Evolutionary conservation across 2,329 filamentous ascomycete species (phyloP).

Genomic region (Alternaria ethzedia): DNA sequence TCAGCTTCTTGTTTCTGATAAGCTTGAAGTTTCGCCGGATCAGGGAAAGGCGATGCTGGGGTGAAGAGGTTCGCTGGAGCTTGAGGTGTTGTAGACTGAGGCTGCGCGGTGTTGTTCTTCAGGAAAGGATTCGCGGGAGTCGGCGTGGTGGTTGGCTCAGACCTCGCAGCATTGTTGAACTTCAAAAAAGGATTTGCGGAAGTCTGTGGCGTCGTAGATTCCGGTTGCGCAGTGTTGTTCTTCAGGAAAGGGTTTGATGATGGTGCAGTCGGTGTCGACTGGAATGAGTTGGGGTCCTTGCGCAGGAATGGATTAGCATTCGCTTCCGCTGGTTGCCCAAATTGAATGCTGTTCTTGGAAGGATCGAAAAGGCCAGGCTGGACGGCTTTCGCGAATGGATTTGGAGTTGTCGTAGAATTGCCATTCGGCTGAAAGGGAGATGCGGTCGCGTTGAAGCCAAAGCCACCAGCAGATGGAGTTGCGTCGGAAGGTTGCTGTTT

Average conservation of each 20-base stretch:
- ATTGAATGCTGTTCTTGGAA: slow-evolving; percentile 35
- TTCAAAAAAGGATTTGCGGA: slow-evolving; percentile 15
- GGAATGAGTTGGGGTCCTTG: neutral
- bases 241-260: slow-evolving; percentile 14
- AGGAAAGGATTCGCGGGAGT: slow-evolving; percentile 5
- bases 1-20: neutral
- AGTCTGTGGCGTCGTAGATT: neutral
- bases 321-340: slow-evolving; percentile 18
- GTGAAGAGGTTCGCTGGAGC: slow-evolving; percentile 2
- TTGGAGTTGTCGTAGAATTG: slow-evolving; percentile 5
- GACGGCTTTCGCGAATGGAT: slow-evolving; percentile 20
- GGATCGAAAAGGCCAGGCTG: slow-evolving; percentile 40
- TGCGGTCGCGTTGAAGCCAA: slow-evolving; percentile 22
- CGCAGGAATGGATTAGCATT: slow-evolving; percentile 18
- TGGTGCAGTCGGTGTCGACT: neutral
- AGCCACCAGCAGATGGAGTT: neutral
- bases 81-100: neutral
- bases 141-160: neutral
- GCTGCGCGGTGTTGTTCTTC: neutral
- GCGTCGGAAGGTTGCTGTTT: slow-evolving; percentile 6
- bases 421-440: slow-evolving; percentile 24
- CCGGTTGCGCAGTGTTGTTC: neutral
- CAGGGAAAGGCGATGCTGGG: too few relatives aligned
- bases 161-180: neutral
- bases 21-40: too few relatives aligned